Base-by-base conservation (phyloP, 192 early-diverging fungal species). In the Thamnidium elegans region DNA sequence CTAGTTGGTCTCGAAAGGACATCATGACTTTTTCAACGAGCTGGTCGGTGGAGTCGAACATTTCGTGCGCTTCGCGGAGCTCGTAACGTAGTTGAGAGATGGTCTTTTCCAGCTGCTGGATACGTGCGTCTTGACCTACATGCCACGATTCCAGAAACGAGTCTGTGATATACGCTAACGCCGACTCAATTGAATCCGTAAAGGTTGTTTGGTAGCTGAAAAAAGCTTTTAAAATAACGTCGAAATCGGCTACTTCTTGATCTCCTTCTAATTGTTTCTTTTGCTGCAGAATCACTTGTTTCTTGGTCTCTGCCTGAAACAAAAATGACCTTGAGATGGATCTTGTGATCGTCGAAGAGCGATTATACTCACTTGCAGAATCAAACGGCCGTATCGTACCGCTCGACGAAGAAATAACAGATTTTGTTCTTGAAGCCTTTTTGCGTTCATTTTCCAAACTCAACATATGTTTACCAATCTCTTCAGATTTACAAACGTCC, bases 141-240 rank as follows among this genome's bases (percentile, higher is more conserved):
- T 68, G 32, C 67, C 60, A 69, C 4, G 67, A 71, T 20, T 67
- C 69, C 3, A 78, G 44, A 31, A 80, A 78, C 43, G 74, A 66
- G 26, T 78, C 73, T 0, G 81, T 80, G 59, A 83, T 78, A 9
- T 74, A 73, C 19, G 70, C 71, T 15, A 83, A 55, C 1, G 76
- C 63, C 1, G 68, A 58, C 36, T 79, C 81, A 50, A 83, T 79
- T 0, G 76, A 80, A 44, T 71, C 71, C 0, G 81, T 74, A 8
- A 74, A 76, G 9, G 72, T 77, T 11, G 79, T 83, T 34, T 78
- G 76, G 45, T 83, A 78, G 26, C 68, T 71, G 48, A 74, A 77
- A n/a, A 83, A 55, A 11, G 75, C 74, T n/a, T 72, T 68, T 4
- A 83, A 62, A 1, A 83, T 73, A 11, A 78, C 74, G n/a, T 75